Percentiles rank a stretch among this genome's conserved stretches.
Evolutionary conservation across 768 basidiomycete species (phyloP).

Genomic region (Roridomyces roridus): DNA sequence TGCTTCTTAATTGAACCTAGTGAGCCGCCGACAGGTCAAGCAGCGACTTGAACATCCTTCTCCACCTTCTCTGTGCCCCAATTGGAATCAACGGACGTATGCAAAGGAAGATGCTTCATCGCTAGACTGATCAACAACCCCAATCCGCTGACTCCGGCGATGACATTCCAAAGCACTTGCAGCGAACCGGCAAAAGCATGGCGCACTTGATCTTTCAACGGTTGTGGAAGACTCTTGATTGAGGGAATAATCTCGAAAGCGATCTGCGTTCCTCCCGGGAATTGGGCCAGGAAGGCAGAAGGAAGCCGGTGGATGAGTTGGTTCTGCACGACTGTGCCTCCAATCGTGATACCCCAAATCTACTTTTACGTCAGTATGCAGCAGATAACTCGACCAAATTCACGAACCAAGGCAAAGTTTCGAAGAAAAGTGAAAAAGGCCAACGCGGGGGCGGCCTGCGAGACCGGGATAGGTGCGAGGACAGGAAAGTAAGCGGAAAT

Average conservation of each 20-base stretch:
- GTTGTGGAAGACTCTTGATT: slow-evolving; percentile 40
- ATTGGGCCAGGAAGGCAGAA: slow-evolving; percentile 35
- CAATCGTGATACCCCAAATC: slow-evolving; percentile 60
- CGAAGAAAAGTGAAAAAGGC: slow-evolving; percentile 48
- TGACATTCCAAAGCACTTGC: slow-evolving; percentile 42
- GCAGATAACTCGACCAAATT: too few relatives aligned
- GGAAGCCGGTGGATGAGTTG: slow-evolving; percentile 50
- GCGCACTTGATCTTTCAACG: slow-evolving; percentile 37
- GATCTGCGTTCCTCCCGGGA: slow-evolving; percentile 45
- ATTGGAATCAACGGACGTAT: slow-evolving; percentile 31
- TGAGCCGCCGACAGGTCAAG: too few relatives aligned
- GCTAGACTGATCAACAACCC: slow-evolving; percentile 38
- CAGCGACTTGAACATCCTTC: too few relatives aligned
- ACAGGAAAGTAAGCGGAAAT: slow-evolving; percentile 47
- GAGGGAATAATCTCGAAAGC: slow-evolving; percentile 53
- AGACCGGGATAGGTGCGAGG: slow-evolving; percentile 49
- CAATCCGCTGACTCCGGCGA: slow-evolving; percentile 39
- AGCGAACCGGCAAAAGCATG: slow-evolving; percentile 46
- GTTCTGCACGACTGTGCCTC: slow-evolving; percentile 58
- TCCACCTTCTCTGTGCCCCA: slow-evolving; percentile 30
- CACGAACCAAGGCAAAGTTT: slow-evolving; percentile 29
- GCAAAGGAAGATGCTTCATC: slow-evolving; percentile 38
- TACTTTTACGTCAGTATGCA: slow-evolving; percentile 22
- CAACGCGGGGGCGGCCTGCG: slow-evolving; percentile 49
- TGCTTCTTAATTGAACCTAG: too few relatives aligned